phyloP scores from a whole-genome alignment of 306 rosid genomes.

The Ceratonia siliqua region DNA sequence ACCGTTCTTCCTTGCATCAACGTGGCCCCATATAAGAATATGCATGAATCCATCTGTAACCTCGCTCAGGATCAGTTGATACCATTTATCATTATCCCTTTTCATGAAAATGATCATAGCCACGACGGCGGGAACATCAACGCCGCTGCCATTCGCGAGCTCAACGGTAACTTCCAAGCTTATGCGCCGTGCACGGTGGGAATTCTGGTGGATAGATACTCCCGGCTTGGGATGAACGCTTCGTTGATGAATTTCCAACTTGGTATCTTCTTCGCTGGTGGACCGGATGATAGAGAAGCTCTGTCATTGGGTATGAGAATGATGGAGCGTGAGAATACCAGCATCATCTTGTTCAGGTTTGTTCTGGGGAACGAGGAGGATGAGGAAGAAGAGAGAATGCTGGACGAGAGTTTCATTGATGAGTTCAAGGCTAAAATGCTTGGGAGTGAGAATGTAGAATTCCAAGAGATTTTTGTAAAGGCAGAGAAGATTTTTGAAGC shows the following conservation, averaged over 20 bases:
- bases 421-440: constrained; percentile 34
- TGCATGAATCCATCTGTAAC: constrained; percentile 37
- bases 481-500: constrained; percentile 16
- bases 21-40: constrained; percentile 40
- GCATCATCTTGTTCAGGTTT: constrained; percentile 11
- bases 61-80: constrained; percentile 11
- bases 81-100: constrained; percentile 41
- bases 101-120: not conserved
- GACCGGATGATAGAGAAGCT: constrained; percentile 45
- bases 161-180: constrained; percentile 24
- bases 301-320: constrained; percentile 36
- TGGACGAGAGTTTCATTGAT: constrained; percentile 26
- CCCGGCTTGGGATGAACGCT: not conserved
- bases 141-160: not conserved
- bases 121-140: not conserved
- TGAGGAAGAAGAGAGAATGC: constrained; percentile 1
- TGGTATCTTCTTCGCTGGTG: constrained; percentile 38
- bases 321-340: constrained; percentile 1
- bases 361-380: not conserved
- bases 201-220: constrained; percentile 40
- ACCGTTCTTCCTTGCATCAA: constrained; percentile 20
- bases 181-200: constrained; percentile 43
- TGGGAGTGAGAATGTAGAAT: not conserved
- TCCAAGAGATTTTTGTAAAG: constrained; percentile 21
- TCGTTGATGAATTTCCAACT: constrained; percentile 24